These are phyloP conservation scores for Monosporascus sp. DNA, from an alignment of 2,329 filamentous ascomycete species.

Conservation along the genomic window DNA sequence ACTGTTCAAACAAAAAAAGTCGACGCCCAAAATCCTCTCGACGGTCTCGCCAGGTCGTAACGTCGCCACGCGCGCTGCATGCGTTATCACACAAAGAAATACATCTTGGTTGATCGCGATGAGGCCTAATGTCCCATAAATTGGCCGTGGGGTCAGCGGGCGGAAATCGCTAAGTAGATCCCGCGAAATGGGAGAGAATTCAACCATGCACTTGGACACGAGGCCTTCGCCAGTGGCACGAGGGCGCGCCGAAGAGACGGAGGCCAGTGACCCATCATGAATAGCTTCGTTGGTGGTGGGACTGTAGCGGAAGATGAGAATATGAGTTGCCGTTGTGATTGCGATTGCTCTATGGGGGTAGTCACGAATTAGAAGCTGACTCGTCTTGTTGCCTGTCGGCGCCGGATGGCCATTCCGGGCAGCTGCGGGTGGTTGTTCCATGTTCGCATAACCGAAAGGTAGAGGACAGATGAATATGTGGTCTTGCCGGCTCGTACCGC, in stretches of 20 bases:
- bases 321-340: conserved; percentile 72
- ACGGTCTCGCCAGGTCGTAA: conserved; percentile 84
- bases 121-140: conserved; percentile 81
- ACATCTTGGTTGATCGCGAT: conserved; percentile 80
- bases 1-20: conserved; percentile 89
- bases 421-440: conserved; percentile 41
- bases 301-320: conserved; percentile 79
- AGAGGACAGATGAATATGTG: background rate
- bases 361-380: conserved; percentile 80
- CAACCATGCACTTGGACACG: conserved; percentile 73
- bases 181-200: conserved; percentile 64
- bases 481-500: too few relatives aligned
- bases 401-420: conserved; percentile 39
- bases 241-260: conserved; percentile 41
- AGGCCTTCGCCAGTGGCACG: conserved; percentile 37
- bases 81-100: conserved; percentile 85
- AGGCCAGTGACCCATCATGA: conserved; percentile 53
- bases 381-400: conserved; percentile 53
- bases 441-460: conserved; percentile 28
- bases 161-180: conserved; percentile 72
- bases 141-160: conserved; percentile 64
- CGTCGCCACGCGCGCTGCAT: conserved; percentile 70
- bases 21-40: conserved; percentile 77
- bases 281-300: conserved; percentile 55
- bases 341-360: conserved; percentile 83